Evolutionary conservation across 257 asterid genomes (phyloP).

Genomic region (Solanum stenotomum): DNA sequence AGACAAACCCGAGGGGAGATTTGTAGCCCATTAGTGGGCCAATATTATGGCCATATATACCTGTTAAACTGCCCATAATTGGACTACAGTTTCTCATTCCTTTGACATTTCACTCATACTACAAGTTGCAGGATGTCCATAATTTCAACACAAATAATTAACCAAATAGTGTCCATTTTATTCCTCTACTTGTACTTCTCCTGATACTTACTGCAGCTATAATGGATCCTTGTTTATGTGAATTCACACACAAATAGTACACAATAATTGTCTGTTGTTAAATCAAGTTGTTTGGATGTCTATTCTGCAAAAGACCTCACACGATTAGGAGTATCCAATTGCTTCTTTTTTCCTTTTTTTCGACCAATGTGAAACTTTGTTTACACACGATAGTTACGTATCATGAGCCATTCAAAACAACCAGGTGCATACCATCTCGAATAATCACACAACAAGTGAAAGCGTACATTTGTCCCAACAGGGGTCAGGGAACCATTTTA

Average conservation of each 20-base stretch:
- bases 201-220: not conserved
- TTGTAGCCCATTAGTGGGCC: not conserved
- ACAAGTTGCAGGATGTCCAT: not conserved
- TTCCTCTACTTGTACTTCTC: not conserved
- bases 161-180: not conserved
- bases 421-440: not conserved
- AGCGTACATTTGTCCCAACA: not conserved
- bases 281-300: not conserved
- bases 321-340: too few species aligned
- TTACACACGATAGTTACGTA: rapidly evolving
- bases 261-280: not conserved
- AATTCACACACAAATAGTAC: not conserved
- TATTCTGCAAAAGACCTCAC: not conserved
- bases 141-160: not conserved
- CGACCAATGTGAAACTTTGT: not conserved
- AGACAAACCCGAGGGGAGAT: not conserved
- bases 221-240: not conserved
- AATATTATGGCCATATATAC: not conserved
- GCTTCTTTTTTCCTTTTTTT: too few species aligned
- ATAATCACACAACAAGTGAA: not conserved
- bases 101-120: not conserved
- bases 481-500: too few species aligned
- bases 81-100: not conserved
- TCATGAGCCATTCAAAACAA: not conserved
- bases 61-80: not conserved